Evolutionary conservation across 2,329 filamentous ascomycete species (phyloP), one percentile per base, ranked within the genome.

Genomic region (Phaeosphaeriaceae sp.): DNA sequence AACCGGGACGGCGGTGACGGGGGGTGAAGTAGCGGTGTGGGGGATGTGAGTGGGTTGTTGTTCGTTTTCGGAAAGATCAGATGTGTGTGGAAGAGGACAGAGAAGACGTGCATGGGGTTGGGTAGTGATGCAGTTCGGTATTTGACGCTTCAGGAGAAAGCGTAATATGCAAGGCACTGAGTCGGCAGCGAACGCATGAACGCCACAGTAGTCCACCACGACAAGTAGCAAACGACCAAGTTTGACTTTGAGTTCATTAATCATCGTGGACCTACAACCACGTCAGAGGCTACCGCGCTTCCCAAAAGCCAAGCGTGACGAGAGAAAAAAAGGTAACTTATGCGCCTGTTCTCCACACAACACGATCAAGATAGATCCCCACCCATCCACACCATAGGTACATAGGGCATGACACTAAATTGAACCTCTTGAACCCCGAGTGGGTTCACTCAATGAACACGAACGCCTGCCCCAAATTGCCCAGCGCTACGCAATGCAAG

Each of bases 401-500:
- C 7, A 9, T 15, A 44, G 19, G 19, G 9, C 19, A 10, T 11
- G n/a, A 10, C 21, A 25, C 45, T 47, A 47, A 47, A 24, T 5
- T 9, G 25, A 46, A 22, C 7, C 42, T 46, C 22, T 20, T 36
- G 24, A 50, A 54, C 53, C 53, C 53, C 22, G n/a, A 45, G 33
- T 54, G 33, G 45, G 52, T 54, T 54, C 52, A 48, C n/a, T 25
- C 21, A 51, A 27, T 25, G 45, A 47, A 51, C 49, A 41, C 21
- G n/a, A 22, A 24, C 25, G 24, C 44, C 31, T 36, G 31, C 31
- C 31, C 31, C 11, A 15, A 36, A 36, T 36, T 36, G 31, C 13
- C 51, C 51, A 53, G 51, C 44, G 51, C 45, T 40, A 48, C 45
- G n/a, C n/a, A 25, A 17, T 31, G 20, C 17, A 44, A 44, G 41